These are phyloP conservation scores for Huiozyma sinensis DNA, from an alignment of 805 yeast genomes.

Conservation along the genomic window DNA sequence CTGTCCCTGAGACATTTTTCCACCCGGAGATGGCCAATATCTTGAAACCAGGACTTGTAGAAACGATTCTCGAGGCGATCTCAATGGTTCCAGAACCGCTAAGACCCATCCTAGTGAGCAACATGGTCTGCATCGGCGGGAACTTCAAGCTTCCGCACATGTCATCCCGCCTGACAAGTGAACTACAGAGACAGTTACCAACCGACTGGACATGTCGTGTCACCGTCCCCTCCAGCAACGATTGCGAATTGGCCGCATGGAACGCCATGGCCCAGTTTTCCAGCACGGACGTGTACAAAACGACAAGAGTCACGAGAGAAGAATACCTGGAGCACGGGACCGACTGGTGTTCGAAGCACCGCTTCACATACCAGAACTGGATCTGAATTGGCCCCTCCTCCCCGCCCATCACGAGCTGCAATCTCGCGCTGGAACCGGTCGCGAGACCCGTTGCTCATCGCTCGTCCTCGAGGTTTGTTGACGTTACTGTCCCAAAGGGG, in stretches of 20 bases:
- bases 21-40: slow-evolving; percentile 77
- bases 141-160: slow-evolving; percentile 62
- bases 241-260: slow-evolving; percentile 45
- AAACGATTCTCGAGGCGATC: slow-evolving; percentile 57
- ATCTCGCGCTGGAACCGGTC: too few species aligned
- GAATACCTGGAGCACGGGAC: slow-evolving; percentile 83
- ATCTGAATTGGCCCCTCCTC: slow-evolving; percentile 1
- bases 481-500: too few species aligned
- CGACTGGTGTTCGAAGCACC: slow-evolving; percentile 33
- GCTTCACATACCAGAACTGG: slow-evolving; percentile 35
- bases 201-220: slow-evolving; percentile 57
- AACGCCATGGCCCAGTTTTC: slow-evolving; percentile 42
- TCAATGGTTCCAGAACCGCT: slow-evolving; percentile 60
- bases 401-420: too few species aligned
- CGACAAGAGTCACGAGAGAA: slow-evolving; percentile 54
- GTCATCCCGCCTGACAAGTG: slow-evolving; percentile 46
- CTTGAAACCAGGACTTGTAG: slow-evolving; percentile 68
- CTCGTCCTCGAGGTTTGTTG: too few species aligned
- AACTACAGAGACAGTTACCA: slow-evolving; percentile 58
- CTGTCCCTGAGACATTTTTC: slow-evolving; percentile 76
- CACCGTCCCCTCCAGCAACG: slow-evolving; percentile 14
- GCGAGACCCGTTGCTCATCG: too few species aligned
- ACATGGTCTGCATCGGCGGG: slow-evolving; percentile 78
- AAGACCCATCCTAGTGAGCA: slow-evolving; percentile 67
- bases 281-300: slow-evolving; percentile 29